A percentile compares a stretch with the other conserved stretches of the same genome.
Evolutionary conservation across 768 basidiomycete genomes (phyloP).

Genomic region (Tulasnella sp.): DNA sequence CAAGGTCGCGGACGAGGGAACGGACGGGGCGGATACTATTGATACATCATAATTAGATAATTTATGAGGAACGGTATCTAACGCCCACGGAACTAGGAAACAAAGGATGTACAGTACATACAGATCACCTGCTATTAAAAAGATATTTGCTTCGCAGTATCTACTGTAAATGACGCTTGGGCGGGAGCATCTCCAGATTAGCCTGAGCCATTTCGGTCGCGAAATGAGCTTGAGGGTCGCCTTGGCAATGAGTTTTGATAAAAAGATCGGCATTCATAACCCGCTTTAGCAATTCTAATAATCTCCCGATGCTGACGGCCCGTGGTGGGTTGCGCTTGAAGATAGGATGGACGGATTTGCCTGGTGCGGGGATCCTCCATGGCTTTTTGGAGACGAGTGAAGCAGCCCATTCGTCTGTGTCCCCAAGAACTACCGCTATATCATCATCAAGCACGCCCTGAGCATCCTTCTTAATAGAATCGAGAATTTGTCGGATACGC

Average conservation of each 20-base stretch:
- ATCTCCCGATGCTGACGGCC: background rate
- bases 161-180: constrained; percentile 19
- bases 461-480: background rate
- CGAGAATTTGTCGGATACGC: background rate
- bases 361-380: too few relatives aligned
- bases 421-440: background rate
- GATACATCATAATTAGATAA: constrained; percentile 5
- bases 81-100: background rate
- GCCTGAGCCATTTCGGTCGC: background rate
- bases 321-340: background rate
- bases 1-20: constrained; percentile 15
- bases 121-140: background rate
- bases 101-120: background rate
- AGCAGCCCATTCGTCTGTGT: background rate
- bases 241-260: background rate
- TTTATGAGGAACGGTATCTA: background rate
- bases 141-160: background rate
- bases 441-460: background rate
- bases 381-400: background rate
- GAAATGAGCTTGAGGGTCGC: background rate
- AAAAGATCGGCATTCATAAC: background rate
- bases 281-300: background rate
- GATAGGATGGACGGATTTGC: background rate
- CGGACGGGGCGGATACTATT: constrained; percentile 23
- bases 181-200: constrained; percentile 3